Evolutionary conservation across 768 basidiomycete genomes (phyloP).

Genomic region (Cubamyces sp.): DNA sequence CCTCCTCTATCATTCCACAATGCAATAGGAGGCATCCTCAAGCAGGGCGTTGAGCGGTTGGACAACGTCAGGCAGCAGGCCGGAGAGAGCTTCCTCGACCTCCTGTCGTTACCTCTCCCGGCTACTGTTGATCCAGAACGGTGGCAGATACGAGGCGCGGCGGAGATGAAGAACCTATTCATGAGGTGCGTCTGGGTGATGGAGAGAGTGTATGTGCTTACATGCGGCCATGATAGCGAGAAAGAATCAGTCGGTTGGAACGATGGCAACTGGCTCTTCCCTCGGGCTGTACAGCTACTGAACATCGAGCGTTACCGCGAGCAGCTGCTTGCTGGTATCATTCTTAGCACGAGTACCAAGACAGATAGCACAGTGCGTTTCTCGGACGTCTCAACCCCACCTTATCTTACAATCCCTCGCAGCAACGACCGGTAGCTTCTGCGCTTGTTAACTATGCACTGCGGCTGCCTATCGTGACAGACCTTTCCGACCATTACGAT

Average conservation of each 20-base stretch:
- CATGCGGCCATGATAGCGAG: constrained; percentile 35
- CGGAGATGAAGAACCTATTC: constrained; percentile 58
- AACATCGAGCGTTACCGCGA: constrained; percentile 64
- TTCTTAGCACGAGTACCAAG: constrained; percentile 81
- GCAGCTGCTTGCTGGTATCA: constrained; percentile 67
- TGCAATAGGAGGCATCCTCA: constrained; percentile 70
- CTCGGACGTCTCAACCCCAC: not conserved
- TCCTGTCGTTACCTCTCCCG: constrained; percentile 55
- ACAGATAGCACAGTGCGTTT: constrained; percentile 81
- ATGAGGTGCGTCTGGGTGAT: constrained; percentile 42
- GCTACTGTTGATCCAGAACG: constrained; percentile 40
- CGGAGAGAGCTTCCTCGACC: constrained; percentile 58
- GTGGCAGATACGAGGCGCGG: constrained; percentile 57
- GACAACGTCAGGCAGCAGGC: constrained; percentile 89
- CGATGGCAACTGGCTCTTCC: constrained; percentile 76
- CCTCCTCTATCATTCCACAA: constrained; percentile 59
- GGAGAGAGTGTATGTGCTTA: constrained; percentile 10
- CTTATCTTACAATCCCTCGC: constrained; percentile 20
- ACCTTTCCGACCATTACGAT: constrained; percentile 43
- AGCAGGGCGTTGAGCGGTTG: constrained; percentile 88
- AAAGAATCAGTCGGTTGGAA: constrained; percentile 57
- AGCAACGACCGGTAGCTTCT: constrained; percentile 72
- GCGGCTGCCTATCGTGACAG: constrained; percentile 48
- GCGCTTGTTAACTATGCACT: constrained; percentile 64
- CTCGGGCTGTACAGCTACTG: constrained; percentile 68